Conservation (phyloP, 441 rosid species). For the Viola pubescens region DNA sequence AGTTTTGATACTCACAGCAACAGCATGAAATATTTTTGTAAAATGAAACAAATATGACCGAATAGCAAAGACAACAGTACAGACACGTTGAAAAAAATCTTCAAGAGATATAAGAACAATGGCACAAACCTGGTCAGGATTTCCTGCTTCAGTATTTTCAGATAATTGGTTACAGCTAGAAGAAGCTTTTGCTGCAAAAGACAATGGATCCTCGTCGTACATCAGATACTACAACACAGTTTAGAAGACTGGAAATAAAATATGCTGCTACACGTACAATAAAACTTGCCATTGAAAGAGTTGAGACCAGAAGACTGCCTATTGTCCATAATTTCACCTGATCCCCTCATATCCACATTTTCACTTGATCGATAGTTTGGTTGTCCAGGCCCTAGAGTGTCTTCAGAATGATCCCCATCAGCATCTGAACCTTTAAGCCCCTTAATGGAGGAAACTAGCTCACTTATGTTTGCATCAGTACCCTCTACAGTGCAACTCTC, state of each 20-base stretch:
- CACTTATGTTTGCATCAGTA: constrained; percentile 10
- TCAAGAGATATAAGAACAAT: neutral
- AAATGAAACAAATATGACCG: neutral
- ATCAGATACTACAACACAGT: neutral
- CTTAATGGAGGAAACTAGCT: constrained; percentile 17
- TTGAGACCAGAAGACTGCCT: constrained; percentile 6
- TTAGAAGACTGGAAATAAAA: constrained; percentile 3
- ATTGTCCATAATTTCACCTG: constrained; percentile 16
- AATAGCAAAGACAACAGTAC: neutral
- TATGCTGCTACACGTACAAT: neutral
- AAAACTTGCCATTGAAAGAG: constrained; percentile 30
- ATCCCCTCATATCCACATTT: constrained; percentile 11
- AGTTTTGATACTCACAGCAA: neutral
- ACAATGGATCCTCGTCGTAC: constrained; percentile 10
- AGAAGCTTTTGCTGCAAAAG: constrained; percentile 25
- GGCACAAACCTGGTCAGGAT: constrained; percentile 22
- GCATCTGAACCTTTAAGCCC: constrained; percentile 21
- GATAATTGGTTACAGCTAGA: constrained; percentile 14
- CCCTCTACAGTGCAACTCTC: constrained; percentile 22
- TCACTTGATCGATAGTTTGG: constrained; percentile 15
- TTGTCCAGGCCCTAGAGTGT: constrained; percentile 8
- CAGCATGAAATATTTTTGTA: neutral
- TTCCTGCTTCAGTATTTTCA: constrained; percentile 17
- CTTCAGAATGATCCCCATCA: constrained; percentile 8
- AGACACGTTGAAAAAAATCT: neutral